These are phyloP conservation scores for Chlorella vulgaris DNA, from an alignment of 139 green algal genomes.

Conservation along the genomic window DNA sequence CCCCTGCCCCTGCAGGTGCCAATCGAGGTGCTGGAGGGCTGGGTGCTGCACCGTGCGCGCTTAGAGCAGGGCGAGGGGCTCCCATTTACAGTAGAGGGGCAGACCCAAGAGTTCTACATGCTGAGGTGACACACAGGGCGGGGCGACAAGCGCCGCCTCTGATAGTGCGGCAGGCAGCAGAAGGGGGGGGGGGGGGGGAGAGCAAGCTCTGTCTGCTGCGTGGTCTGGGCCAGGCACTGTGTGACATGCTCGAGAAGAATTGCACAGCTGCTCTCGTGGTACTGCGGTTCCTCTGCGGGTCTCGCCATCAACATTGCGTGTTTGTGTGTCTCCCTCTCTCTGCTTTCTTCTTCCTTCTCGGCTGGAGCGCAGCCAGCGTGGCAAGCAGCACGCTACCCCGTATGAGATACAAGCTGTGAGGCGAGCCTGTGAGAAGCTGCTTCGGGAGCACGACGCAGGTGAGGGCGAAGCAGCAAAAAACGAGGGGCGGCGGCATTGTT, in stretches of 20 bases:
- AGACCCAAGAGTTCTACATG: constrained; percentile 34
- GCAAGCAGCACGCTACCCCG: constrained; percentile 31
- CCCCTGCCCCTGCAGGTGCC: background rate
- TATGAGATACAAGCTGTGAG: constrained; percentile 12
- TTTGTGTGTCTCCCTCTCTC: background rate
- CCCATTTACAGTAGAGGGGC: background rate
- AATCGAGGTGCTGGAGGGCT: constrained; percentile 16
- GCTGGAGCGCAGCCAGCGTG: constrained; percentile 9
- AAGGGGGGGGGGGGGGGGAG: no score
- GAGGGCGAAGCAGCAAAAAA: background rate
- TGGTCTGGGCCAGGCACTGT: no score
- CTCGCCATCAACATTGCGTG: background rate
- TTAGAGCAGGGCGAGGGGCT: constrained; percentile 1
- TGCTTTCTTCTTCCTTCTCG: background rate
- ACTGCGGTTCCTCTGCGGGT: background rate
- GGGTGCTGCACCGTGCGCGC: constrained; percentile 26
- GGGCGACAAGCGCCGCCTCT: background rate
- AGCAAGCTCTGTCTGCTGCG: no score
- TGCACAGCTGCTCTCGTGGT: no score
- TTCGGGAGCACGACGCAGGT: background rate
- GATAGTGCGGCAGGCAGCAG: background rate
- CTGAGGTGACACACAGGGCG: constrained; percentile 1
- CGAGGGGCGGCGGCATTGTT: background rate
- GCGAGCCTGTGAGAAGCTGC: constrained; percentile 6
- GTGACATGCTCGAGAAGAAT: no score